Evolutionary conservation across 805 yeast genomes (phyloP), one percentile per base, ranked within the genome.

Genomic region (Saccharomycopsis selenospora): DNA sequence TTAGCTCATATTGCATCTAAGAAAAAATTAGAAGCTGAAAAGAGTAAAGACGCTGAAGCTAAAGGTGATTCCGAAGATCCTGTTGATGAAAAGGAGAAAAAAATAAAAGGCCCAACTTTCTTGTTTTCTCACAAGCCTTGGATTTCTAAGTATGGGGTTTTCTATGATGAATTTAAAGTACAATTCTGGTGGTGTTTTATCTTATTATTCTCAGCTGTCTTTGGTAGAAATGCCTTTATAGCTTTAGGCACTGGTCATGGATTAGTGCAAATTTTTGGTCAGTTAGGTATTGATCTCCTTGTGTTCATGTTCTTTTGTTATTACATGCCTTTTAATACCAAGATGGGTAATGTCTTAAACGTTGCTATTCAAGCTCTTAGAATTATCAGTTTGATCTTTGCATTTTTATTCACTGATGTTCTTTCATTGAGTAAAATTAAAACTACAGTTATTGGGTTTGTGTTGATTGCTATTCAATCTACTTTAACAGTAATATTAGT

Each of bases 111-210:
- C 8, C 43, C 55, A 11, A 28, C 47, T 11, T 50, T 51, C 29
- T 46, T 63, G 4, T 61, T 58, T 42, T 49, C 46, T 17, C 57
- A 64, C 52, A 55, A 62, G 42, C 63, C 65, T 3, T 61, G 63
- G 64, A 50, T 60, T 26, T 48, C 56, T 2, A 54, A 55, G 42
- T 64, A 61, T 45, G 66, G 67, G 3, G 59, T 63, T 13, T 59
- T 64, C 42, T 63, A 64, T 48, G 63, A 62, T 47, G 63, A 61
- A 50, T 63, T 59, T 50, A 55, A 56, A 44, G 55, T 59, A 29
- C 45, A 51, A 36, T 60, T 52, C 49, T 64, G 67, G 66, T 64
- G 66, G 66, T 57, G 59, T 38, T 63, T 64, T 43, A 52, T 64
- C 4, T 50, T 57, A 6, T 40, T 54, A 7, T 29, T 60, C 18